Evolutionary conservation across 495 filamentous ascomycete genomes (phyloP).

Genomic region (Jackrogersella minutella): DNA sequence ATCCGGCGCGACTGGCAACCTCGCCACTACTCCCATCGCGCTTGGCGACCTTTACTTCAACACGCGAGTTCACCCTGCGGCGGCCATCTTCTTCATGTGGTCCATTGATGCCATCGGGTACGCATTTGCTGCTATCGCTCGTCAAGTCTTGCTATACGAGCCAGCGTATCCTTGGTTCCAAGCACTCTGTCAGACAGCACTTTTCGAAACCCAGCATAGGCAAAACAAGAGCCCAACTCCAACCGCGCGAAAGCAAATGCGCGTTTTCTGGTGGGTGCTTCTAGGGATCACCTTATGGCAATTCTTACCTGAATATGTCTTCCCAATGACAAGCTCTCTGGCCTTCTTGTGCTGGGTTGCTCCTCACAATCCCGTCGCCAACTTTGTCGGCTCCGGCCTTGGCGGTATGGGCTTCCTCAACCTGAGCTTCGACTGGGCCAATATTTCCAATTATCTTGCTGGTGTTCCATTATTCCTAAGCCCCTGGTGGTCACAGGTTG

Average conservation of each 20-base stretch:
- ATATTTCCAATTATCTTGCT: constrained; percentile 58
- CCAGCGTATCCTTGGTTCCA: constrained; percentile 62
- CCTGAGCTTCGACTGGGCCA: constrained; percentile 65
- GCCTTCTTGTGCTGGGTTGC: constrained; percentile 70
- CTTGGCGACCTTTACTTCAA: constrained; percentile 64
- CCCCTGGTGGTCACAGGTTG: constrained; percentile 64
- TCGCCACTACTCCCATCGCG: constrained; percentile 59
- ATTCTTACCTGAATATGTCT: constrained; percentile 66
- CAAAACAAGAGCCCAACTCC: constrained; percentile 57
- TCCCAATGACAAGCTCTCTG: constrained; percentile 64
- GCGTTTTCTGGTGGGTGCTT: constrained; percentile 61
- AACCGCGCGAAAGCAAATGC: constrained; percentile 60
- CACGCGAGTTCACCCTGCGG: constrained; percentile 56
- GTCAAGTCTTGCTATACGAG: constrained; percentile 63
- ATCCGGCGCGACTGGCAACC: constrained; percentile 62
- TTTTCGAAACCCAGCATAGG: constrained; percentile 64
- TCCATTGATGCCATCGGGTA: constrained; percentile 64
- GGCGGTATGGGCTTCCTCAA: constrained; percentile 69
- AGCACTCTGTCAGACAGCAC: constrained; percentile 61
- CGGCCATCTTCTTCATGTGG: constrained; percentile 66
- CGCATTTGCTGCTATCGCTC: constrained; percentile 61
- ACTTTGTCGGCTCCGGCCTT: constrained; percentile 65
- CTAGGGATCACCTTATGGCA: constrained; percentile 64
- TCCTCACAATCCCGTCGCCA: constrained; percentile 61
- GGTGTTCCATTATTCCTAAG: constrained; percentile 60